Evolutionary conservation across 371 early-diverging fungal species (phyloP).

Genomic region (Dichotomocladium elegans): DNA sequence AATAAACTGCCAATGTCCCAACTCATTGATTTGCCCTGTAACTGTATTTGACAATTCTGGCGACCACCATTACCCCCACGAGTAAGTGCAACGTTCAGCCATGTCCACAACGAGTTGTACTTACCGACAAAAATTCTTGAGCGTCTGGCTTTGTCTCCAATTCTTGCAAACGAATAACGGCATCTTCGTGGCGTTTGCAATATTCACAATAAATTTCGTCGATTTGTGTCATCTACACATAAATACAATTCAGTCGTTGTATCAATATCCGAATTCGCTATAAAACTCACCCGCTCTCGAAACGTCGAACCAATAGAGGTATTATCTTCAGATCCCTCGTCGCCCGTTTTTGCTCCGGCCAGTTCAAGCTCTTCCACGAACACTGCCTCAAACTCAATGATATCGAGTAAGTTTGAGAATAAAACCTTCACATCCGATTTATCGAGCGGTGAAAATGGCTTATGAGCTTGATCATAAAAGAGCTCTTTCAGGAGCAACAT

Average conservation of each 20-base stretch:
- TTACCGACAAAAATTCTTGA: conserved; percentile 54
- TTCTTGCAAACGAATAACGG: conserved; percentile 57
- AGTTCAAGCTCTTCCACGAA: conserved; percentile 48
- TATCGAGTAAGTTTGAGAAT: conserved; percentile 63
- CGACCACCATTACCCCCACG: too few relatives aligned
- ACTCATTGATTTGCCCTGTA: conserved; percentile 61
- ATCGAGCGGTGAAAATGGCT: conserved; percentile 36
- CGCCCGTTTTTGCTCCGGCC: conserved; percentile 25
- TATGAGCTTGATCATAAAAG: conserved; percentile 53
- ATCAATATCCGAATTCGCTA: not conserved
- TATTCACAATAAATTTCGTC: conserved; percentile 66
- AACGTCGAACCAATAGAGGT: conserved; percentile 57
- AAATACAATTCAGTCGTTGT: too few relatives aligned
- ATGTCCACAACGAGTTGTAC: too few relatives aligned
- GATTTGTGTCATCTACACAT: conserved; percentile 43
- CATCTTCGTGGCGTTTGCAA: conserved; percentile 71
- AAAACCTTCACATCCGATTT: conserved; percentile 55
- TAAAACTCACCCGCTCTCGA: conserved; percentile 44
- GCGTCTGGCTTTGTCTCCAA: conserved; percentile 45
- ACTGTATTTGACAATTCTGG: conserved; percentile 41
- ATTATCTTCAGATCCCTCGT: too few relatives aligned
- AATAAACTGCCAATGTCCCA: conserved; percentile 76
- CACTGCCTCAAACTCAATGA: conserved; percentile 51
- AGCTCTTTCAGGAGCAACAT: conserved; percentile 61
- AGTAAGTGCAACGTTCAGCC: too few relatives aligned